These are phyloP conservation scores for Capronia coronata DNA, from an alignment of 2,329 filamentous ascomycete species.

Conservation along the genomic window DNA sequence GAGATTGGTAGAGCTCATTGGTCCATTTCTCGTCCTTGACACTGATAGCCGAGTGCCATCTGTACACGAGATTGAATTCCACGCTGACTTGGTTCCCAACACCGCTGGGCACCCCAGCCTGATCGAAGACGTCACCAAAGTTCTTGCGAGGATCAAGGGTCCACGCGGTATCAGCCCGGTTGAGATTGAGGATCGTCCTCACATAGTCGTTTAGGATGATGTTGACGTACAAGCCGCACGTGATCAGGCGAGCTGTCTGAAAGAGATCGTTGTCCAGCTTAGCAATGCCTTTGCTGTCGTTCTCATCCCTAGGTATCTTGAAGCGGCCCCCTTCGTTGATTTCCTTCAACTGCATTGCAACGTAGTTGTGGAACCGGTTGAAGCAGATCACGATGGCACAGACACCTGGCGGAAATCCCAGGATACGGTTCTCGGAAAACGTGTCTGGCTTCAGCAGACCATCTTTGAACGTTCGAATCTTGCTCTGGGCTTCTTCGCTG, in stretches of 20 bases:
- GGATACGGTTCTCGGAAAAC: constrained; percentile 56
- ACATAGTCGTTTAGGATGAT: constrained; percentile 30
- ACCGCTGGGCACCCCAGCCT: constrained; percentile 58
- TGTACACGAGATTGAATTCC: constrained; percentile 83
- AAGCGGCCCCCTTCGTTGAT: constrained; percentile 60
- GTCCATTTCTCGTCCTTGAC: constrained; percentile 76
- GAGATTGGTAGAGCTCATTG: constrained; percentile 57
- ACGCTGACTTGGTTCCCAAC: constrained; percentile 77
- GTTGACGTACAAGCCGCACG: constrained; percentile 30
- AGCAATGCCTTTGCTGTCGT: constrained; percentile 35
- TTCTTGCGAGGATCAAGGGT: constrained; percentile 29
- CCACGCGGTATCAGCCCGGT: constrained; percentile 28
- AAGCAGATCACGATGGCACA: constrained; percentile 58
- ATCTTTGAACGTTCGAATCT: constrained; percentile 54
- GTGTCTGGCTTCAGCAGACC: constrained; percentile 61
- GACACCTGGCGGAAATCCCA: constrained; percentile 59
- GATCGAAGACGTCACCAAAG: constrained; percentile 22
- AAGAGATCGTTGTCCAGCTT: constrained; percentile 51
- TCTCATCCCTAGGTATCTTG: constrained; percentile 20
- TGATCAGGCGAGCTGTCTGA: constrained; percentile 47
- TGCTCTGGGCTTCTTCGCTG: constrained; percentile 51
- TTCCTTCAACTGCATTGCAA: constrained; percentile 51
- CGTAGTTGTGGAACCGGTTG: constrained; percentile 60
- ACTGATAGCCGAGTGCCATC: constrained; percentile 76
- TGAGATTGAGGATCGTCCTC: constrained; percentile 30